phyloP scores from a whole-genome alignment of 192 early-diverging fungal genomes.

The Obelidium mucronatum region DNA sequence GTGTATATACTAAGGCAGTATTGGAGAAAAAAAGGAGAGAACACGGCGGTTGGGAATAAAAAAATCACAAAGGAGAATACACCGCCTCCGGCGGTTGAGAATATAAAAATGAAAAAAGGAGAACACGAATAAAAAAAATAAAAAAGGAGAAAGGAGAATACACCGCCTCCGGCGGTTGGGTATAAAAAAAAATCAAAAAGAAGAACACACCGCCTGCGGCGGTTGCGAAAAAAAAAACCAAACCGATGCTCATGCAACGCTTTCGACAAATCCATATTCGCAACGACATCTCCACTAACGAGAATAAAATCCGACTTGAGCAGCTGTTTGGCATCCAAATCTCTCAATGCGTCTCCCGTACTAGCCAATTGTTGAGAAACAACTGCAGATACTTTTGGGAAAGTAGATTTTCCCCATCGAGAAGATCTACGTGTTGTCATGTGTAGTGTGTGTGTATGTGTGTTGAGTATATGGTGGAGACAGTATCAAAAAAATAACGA shows the following conservation, averaged over 20 bases:
- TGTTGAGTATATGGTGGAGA: neutral
- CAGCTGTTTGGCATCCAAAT: constrained; percentile 81
- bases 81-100: no score
- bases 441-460: neutral
- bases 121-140: neutral
- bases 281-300: constrained; percentile 86
- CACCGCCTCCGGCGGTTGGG: no score
- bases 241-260: constrained; percentile 81
- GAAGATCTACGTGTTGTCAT: constrained; percentile 53
- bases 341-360: constrained; percentile 83
- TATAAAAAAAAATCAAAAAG: no score
- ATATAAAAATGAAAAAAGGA: no score
- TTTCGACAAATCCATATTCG: constrained; percentile 83
- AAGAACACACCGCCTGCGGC: no score
- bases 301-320: constrained; percentile 92
- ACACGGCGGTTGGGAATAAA: no score
- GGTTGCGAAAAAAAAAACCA: neutral
- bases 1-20: no score
- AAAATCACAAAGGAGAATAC: no score
- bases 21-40: no score
- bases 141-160: no score
- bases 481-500: neutral
- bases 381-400: constrained; percentile 73
- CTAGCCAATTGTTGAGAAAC: constrained; percentile 76
- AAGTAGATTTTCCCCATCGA: constrained; percentile 74